Conservation (phyloP, 2,329 filamentous ascomycete species). For the Talaromyces funiculosus region DNA sequence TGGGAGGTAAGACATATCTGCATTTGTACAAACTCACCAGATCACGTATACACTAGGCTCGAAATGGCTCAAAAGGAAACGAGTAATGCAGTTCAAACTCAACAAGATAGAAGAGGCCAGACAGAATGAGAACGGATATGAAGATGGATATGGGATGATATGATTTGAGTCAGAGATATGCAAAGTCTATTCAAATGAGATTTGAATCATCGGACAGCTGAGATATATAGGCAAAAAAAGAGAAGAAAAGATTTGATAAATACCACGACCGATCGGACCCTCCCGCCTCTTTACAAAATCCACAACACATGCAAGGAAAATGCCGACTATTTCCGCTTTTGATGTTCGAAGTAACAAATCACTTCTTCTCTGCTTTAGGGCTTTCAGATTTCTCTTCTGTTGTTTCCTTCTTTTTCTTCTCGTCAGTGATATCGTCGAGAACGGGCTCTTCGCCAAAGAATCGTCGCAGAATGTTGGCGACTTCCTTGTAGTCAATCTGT, state of each 20-base stretch:
- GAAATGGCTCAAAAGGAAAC: neutral
- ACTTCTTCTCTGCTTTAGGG: constrained; percentile 10
- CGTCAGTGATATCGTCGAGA: neutral
- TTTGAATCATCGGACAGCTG: constrained; percentile 4
- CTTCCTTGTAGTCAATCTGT: constrained; percentile 70
- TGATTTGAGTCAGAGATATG: constrained; percentile 10
- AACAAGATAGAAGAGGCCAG: neutral
- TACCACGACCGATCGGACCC: neutral
- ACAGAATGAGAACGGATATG: neutral
- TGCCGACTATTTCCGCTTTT: neutral
- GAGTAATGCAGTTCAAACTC: neutral
- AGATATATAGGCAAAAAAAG: constrained; percentile 15
- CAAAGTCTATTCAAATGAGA: constrained; percentile 20
- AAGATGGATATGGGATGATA: neutral
- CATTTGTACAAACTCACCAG: constrained; percentile 6
- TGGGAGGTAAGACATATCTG: neutral
- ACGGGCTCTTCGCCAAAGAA: constrained; percentile 56
- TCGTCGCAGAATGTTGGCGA: constrained; percentile 61
- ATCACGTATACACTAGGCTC: constrained; percentile 20
- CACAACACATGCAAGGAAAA: neutral
- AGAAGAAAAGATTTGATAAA: constrained; percentile 10
- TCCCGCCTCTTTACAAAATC: neutral
- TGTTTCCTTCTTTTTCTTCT: neutral
- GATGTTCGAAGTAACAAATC: neutral
- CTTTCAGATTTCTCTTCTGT: constrained; percentile 1